Evolutionary conservation across 805 yeast genomes (phyloP).

Genomic region (Candida nanaspora): DNA sequence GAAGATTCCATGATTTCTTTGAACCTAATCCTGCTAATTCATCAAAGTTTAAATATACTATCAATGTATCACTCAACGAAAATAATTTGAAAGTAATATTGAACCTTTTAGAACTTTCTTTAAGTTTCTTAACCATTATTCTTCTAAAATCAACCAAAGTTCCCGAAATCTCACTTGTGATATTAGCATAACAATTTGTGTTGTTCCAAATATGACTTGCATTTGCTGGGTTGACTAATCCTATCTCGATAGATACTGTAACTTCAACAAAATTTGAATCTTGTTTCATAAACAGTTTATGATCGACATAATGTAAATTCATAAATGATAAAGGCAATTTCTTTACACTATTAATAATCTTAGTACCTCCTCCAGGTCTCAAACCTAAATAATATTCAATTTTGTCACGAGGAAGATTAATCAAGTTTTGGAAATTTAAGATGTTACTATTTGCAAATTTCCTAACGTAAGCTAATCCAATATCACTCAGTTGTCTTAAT

Average conservation of each 20-base stretch:
- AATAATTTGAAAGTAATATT: conserved; percentile 16
- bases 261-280: background rate
- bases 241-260: conserved; percentile 26
- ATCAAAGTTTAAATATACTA: conserved; percentile 28
- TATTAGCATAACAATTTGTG: conserved; percentile 3
- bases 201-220: conserved; percentile 8
- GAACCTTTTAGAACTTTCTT: conserved; percentile 18
- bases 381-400: conserved; percentile 35
- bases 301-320: conserved; percentile 7
- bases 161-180: conserved; percentile 18
- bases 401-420: conserved; percentile 20
- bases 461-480: conserved; percentile 35
- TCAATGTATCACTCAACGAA: conserved; percentile 16
- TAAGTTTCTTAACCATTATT: conserved; percentile 21
- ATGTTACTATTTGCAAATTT: conserved; percentile 31
- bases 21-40: conserved; percentile 28
- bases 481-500: conserved; percentile 39
- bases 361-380: conserved; percentile 33
- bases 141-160: conserved; percentile 38
- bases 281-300: conserved; percentile 17
- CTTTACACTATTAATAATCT: conserved; percentile 26
- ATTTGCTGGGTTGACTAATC: conserved; percentile 17
- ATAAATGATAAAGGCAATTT: conserved; percentile 25
- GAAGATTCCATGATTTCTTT: background rate
- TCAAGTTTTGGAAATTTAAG: conserved; percentile 23